Percentiles rank a stretch among this genome's conserved stretches.
These are phyloP conservation scores for Beauveria scarabaeidicola DNA, from an alignment of 2,329 filamentous ascomycete genomes.

Conservation along the genomic window DNA sequence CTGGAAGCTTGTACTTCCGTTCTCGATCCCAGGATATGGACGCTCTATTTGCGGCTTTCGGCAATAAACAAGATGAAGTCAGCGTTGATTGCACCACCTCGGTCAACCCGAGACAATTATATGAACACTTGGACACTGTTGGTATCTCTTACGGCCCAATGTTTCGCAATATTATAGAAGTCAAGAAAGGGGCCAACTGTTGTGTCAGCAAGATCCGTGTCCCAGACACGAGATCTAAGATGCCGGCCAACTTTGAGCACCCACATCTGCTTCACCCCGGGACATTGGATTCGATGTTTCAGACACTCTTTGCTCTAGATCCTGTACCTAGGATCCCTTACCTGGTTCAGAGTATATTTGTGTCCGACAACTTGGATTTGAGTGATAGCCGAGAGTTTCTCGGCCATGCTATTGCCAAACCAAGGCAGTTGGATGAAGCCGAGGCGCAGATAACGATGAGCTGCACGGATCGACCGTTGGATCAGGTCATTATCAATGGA, in stretches of 20 bases:
- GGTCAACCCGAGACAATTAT: slow-evolving; percentile 36
- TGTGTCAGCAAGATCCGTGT: slow-evolving; percentile 33
- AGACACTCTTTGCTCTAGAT: slow-evolving; percentile 39
- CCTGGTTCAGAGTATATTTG: slow-evolving; percentile 35
- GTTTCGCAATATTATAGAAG: slow-evolving; percentile 39
- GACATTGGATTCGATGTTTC: slow-evolving; percentile 48
- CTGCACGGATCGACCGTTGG: slow-evolving; percentile 22
- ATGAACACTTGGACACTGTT: slow-evolving; percentile 40
- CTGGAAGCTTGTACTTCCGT: slow-evolving; percentile 23
- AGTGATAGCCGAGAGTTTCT: slow-evolving; percentile 27
- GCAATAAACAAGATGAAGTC: slow-evolving; percentile 18
- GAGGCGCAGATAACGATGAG: slow-evolving; percentile 36
- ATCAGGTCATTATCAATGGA: slow-evolving; percentile 36
- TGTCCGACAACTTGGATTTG: slow-evolving; percentile 31
- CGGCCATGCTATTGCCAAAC: slow-evolving; percentile 32
- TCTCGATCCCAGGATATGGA: slow-evolving; percentile 17
- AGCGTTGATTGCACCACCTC: slow-evolving; percentile 23
- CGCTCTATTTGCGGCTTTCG: slow-evolving; percentile 15
- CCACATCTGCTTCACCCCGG: slow-evolving; percentile 49
- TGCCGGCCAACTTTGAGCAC: slow-evolving; percentile 46
- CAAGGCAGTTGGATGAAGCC: slow-evolving; percentile 29
- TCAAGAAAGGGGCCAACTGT: slow-evolving; percentile 23
- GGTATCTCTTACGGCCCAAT: slow-evolving; percentile 43
- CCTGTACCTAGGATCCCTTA: slow-evolving; percentile 41
- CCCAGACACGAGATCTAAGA: slow-evolving; percentile 41